Base-by-base conservation (phyloP, 2,329 filamentous ascomycete genomes). In the Reticulascus tulasneorum region DNA sequence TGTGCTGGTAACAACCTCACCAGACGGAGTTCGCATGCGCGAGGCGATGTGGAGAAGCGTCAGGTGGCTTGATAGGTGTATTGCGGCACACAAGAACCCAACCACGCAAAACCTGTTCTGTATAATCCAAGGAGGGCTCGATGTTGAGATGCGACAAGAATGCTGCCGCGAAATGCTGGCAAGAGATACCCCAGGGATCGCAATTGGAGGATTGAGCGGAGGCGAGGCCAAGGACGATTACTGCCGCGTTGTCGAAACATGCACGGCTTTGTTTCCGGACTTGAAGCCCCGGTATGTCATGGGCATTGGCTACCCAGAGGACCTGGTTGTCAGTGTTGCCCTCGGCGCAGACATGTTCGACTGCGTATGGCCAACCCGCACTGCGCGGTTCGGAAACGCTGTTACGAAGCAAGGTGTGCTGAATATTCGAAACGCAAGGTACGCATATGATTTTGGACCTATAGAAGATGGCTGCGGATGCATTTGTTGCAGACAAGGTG, bases 331-430 rank as follows among this genome's bases (percentile, higher is more conserved):
- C 24, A 94, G 88, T 35, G 82, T 96, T 5, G 93, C 93, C 2
- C 73, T 98, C 1, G 93, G 93, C 4, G 93, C 93, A 31, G 93
- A 98, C 63, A 98, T 98, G 93, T 98, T 98, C 58, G 93, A 98
- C 64, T 98, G 94, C 56, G 93, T 98, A 7, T 98, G 93, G 93
- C 94, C 93, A 2, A 97, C 93, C 5, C 75, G 93, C 35, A 98
- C 93, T 23, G 93, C 93, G 56, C 81, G 93, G 22, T 98, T 98
- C 55, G 93, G 94, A 41, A 96, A 96, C 55, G 93, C 91, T 23
- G 78, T 98, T 40, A 96, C 91, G 3, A 76, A 79, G 37, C 52
- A 70, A 26, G 94, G 93, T 9, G 77, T 87, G n/a, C 66, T 96
- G 29, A 96, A 95, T 58, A 67, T 98, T 29, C 82, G 86, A 43